phyloP scores from a whole-genome alignment of 176 grass and related monocot genomes.

The Oryza brachyantha region DNA sequence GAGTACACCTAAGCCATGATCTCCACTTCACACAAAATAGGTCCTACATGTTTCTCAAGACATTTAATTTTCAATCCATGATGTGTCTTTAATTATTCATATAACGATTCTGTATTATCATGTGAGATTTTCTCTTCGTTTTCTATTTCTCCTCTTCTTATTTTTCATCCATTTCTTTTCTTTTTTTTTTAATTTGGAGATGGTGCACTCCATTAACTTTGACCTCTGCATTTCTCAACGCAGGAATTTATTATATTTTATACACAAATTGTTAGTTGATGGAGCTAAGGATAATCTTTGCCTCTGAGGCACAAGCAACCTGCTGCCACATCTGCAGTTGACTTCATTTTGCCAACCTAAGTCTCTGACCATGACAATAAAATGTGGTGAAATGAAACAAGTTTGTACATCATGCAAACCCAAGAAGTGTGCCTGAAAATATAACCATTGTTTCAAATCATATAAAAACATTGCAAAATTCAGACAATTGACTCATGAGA shows the following conservation, averaged over 20 bases:
- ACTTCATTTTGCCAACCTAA: too few species aligned
- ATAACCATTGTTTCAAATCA: background rate
- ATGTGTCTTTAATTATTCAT: background rate
- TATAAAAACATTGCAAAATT: background rate
- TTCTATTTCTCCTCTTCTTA: background rate
- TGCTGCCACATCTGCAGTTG: too few species aligned
- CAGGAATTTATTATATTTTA: background rate
- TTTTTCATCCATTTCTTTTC: background rate
- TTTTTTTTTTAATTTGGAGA: background rate
- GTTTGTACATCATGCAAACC: too few species aligned
- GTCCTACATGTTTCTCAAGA: background rate
- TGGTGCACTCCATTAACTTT: slow-evolving; percentile 29
- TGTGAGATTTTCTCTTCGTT: background rate
- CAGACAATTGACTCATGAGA: background rate
- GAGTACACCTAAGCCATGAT: background rate
- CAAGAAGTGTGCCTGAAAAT: too few species aligned
- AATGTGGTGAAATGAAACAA: too few species aligned
- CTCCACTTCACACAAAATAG: too few species aligned
- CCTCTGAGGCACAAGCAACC: too few species aligned
- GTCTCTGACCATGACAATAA: too few species aligned
- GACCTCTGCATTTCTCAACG: background rate
- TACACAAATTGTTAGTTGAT: background rate
- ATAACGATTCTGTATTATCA: background rate
- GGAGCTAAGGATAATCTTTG: background rate
- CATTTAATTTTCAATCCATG: background rate